phyloP scores from a whole-genome alignment of 352 stramenopile genomes.

The Pythium plurisporium region DNA sequence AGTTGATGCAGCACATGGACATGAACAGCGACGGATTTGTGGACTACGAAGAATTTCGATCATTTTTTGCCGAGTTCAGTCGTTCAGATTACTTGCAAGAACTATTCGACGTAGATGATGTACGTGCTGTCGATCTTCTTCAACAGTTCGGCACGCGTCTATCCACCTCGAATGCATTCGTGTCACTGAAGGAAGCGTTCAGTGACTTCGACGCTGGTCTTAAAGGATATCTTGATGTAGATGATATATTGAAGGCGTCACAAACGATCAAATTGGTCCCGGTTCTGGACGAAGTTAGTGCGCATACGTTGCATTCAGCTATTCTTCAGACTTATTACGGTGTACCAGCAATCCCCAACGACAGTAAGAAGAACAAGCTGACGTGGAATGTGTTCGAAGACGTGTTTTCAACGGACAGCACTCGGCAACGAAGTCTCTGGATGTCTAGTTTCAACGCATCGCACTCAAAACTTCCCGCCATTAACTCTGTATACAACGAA shows the following conservation, averaged over 20 bases:
- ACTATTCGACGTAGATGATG: constrained; percentile 73
- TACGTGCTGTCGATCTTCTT: constrained; percentile 61
- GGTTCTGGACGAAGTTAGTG: constrained; percentile 39
- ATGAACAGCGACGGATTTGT: constrained; percentile 88
- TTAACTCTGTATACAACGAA: constrained; percentile 12
- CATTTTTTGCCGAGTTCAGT: constrained; percentile 82
- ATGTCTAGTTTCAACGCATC: constrained; percentile 59
- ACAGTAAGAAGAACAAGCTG: constrained; percentile 25
- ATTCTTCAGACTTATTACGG: constrained; percentile 69
- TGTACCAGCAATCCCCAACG: constrained; percentile 25
- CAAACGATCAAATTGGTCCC: constrained; percentile 48
- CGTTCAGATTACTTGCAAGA: constrained; percentile 66
- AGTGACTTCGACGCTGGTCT: constrained; percentile 39
- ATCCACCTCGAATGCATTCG: constrained; percentile 36
- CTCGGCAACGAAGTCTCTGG: constrained; percentile 53
- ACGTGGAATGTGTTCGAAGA: constrained; percentile 76
- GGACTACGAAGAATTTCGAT: constrained; percentile 87
- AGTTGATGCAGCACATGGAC: constrained; percentile 92
- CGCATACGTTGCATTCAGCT: constrained; percentile 50
- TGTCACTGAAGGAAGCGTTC: constrained; percentile 54
- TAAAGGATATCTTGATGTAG: constrained; percentile 33
- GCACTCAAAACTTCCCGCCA: constrained; percentile 31
- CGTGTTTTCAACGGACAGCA: constrained; percentile 69
- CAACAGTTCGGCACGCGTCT: constrained; percentile 59
- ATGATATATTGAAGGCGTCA: constrained; percentile 51